Base-by-base conservation (phyloP, 768 basidiomycete species). In the Omphalotus guepiniiformis region DNA sequence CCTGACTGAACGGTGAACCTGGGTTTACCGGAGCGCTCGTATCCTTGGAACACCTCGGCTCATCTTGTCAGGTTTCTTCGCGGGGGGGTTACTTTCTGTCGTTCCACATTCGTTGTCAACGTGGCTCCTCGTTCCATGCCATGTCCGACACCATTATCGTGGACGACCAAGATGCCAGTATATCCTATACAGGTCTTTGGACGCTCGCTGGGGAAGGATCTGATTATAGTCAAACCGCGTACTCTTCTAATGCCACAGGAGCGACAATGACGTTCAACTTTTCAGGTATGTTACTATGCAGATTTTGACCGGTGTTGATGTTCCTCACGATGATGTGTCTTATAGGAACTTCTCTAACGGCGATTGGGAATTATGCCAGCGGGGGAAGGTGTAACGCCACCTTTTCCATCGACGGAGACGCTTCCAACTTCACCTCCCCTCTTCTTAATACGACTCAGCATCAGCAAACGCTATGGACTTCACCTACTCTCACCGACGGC, bases 241-340 rank as follows among this genome's bases (percentile, higher is more conserved):
- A 53, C 35, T 48, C 53, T 15, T 51, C 57, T n/a, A 53, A 49
- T 22, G 51, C 30, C 29, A 30, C 48, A 3, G 53, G 50, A 6
- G 55, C 58, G 22, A 53, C 51, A 11, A 47, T 56, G 53, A 39
- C 55, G 5, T 61, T 59, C 42, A 18, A 45, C 0, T 61, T 61
- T 39, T 47, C 55, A 27, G 59, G 59, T 59, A 48, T 32, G 54
- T 47, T 2, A 15, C 12, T n/a, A n/a, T 2, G 22, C 19, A 4
- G 21, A n/a, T 19, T 42, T 6, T 9, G 9, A 19, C 18, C 26
- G n/a, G 6, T n/a, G n/a, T n/a, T n/a, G n/a, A n/a, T n/a, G 26
- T 11, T 16, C 21, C 19, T 42, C 29, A 32, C 22, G 23, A 8
- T 15, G 18, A 22, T 16, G 36, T 36, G 6, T 36, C n/a, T 18